Base-by-base conservation (phyloP, 1,284 basidiomycete species). In the Moesziomyces aphidis region DNA sequence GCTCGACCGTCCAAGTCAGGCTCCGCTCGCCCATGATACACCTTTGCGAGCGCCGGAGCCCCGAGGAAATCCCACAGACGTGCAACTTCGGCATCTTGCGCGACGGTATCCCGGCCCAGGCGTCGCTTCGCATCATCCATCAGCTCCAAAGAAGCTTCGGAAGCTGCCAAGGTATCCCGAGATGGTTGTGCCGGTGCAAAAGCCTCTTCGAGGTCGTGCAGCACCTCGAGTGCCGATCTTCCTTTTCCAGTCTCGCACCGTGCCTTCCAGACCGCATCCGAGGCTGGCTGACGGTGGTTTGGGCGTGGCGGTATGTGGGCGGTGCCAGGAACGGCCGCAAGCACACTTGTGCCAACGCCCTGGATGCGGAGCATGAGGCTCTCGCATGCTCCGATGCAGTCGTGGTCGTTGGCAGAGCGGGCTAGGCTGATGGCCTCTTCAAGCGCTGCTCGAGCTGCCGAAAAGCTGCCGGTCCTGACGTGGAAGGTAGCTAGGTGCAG, bases 361-460 rank as follows among this genome's bases (percentile, higher is more conserved):
- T 70, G 59, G 8, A 70, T 54, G 4, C 67, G 50, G 15, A 48
- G 39, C 67, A 70, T 69, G 46, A 74, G 60, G 36, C 71, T 74
- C 39, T 67, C 68, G 49, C 73, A 75, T 13, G 68, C 68, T 21
- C 55, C 24, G 45, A 75, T 72, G 64, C 73, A 75, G 28, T 75
- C 73, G 34, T 44, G 46, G 43, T 75, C 73, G 50, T 68, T 71
- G 5, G 68, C 73, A 28, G 73, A 67, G 26, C 68, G 45, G 7
- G 73, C 73, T 8, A 75, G 55, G 49, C 73, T 72, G 49, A 75
- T 65, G 19, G 73, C 73, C 39, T 75, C 73, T 13, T 72, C 58
- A 9, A 75, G 55, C 15, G 67, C 71, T 11, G 71, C 66, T 52
- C 50, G 64, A 10, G 73, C 73, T 15, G 73, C 73, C 13, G 50